phyloP scores from a whole-genome alignment of 495 filamentous ascomycete species.

The Penicillium desertorum region DNA sequence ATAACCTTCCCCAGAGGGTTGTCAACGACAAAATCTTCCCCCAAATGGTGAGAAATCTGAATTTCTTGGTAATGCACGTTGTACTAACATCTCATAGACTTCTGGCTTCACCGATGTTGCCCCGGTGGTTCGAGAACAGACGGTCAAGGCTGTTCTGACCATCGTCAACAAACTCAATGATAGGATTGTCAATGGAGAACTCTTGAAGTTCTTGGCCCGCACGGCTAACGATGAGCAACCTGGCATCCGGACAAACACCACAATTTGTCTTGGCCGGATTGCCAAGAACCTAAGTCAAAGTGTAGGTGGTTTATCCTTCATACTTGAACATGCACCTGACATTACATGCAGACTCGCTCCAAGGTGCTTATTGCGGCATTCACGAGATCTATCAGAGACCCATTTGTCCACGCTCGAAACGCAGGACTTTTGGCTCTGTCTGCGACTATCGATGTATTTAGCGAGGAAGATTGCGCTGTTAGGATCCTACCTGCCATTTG shows the following conservation, averaged over 20 bases:
- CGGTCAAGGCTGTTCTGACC: slow-evolving; percentile 84
- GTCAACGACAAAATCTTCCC: slow-evolving; percentile 98
- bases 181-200: slow-evolving; percentile 86
- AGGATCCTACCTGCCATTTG: slow-evolving; percentile 82
- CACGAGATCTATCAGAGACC: slow-evolving; percentile 81
- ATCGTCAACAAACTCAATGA: slow-evolving; percentile 88
- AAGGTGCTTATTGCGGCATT: slow-evolving; percentile 95
- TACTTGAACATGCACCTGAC: slow-evolving; percentile 19
- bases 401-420: slow-evolving; percentile 89
- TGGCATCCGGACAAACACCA: slow-evolving; percentile 96
- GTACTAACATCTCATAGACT: slow-evolving; percentile 48
- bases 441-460: slow-evolving; percentile 83
- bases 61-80: slow-evolving; percentile 5
- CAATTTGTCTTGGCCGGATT: slow-evolving; percentile 94
- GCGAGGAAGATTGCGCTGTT: slow-evolving; percentile 83
- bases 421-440: slow-evolving; percentile 81
- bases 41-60: slow-evolving; percentile 62
- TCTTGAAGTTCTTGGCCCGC: slow-evolving; percentile 87
- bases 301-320: slow-evolving; percentile 40
- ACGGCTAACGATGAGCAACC: slow-evolving; percentile 98
- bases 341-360: slow-evolving; percentile 56
- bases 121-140: slow-evolving; percentile 91
- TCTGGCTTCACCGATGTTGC: slow-evolving; percentile 91
- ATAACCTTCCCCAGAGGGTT: slow-evolving; percentile 80
- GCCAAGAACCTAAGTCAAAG: slow-evolving; percentile 79